Percentiles rank a stretch among this genome's conserved stretches.
These are phyloP conservation scores for Zygosaccharomyces bailii DNA, from an alignment of 805 yeast genomes.

Conservation along the genomic window DNA sequence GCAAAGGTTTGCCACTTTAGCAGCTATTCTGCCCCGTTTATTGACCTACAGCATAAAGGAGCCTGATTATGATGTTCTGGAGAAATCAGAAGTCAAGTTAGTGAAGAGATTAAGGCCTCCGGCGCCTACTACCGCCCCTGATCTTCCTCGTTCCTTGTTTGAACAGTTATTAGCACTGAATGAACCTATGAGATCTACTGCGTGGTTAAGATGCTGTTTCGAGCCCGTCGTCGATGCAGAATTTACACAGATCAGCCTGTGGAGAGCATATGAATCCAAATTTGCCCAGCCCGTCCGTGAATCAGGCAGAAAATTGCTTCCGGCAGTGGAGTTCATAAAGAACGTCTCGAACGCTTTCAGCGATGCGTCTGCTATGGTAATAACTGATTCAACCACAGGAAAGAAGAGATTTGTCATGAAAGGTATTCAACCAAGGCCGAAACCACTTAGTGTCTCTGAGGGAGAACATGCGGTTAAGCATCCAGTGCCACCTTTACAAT, in stretches of 20 bases:
- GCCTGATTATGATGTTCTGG: constrained; percentile 33
- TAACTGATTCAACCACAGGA: constrained; percentile 58
- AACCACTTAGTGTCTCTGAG: constrained; percentile 46
- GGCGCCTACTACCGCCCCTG: constrained; percentile 65
- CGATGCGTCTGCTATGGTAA: constrained; percentile 89
- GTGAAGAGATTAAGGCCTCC: constrained; percentile 57
- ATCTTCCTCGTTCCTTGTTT: constrained; percentile 51
- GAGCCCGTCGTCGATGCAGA: constrained; percentile 74
- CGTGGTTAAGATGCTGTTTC: constrained; percentile 92
- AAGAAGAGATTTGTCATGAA: constrained; percentile 83
- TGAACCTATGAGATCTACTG: constrained; percentile 88
- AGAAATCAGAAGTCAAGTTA: constrained; percentile 36
- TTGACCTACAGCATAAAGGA: constrained; percentile 47
- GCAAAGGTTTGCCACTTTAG: constrained; percentile 49
- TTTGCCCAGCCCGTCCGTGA: constrained; percentile 58
- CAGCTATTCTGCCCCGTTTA: constrained; percentile 60
- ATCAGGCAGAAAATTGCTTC: constrained; percentile 61
- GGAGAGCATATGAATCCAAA: constrained; percentile 92
- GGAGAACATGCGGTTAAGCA: constrained; percentile 43
- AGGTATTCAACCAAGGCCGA: constrained; percentile 85
- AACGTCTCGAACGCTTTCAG: constrained; percentile 89
- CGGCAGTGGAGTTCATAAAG: constrained; percentile 95
- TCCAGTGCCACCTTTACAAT: constrained; percentile 16
- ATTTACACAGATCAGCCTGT: constrained; percentile 89
- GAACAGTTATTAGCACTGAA: constrained; percentile 58